Base-by-base conservation (phyloP, 164 flowering plant genomes). In the Nelumbo lutea region DNA sequence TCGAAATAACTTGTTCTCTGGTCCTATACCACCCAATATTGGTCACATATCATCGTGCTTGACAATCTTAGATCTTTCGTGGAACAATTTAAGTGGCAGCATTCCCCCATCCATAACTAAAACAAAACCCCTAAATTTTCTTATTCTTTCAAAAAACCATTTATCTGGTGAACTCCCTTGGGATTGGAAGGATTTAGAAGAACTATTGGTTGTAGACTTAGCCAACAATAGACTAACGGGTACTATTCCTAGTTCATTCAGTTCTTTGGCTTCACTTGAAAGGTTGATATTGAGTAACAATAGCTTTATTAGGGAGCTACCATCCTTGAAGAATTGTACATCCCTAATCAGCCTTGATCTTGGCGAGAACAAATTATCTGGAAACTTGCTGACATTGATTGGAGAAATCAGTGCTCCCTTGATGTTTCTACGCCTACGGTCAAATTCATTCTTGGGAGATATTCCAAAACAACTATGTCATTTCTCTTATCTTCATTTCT, bases 241-340 rank as follows among this genome's bases (percentile, higher is more conserved):
- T 2, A 13, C 9, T 0, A 68, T 79, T 9, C 82, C 78, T 9
- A 51, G n/a, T 4, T 76, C 78, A 1, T 1, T 79, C 15, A 76
- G 72, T 13, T 46, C 68, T 9, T 43, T 80, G 9, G 41, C 6
- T 8, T 2, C 15, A 1, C 70, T 72, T 15, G 13, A 10, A 38
- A 9, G 41, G 2, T 46, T 74, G 62, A 53, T 44, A 50, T 14
- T 74, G 62, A 46, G 46, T n/a, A 57, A 47, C 57, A 75, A 75
- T 45, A 39, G 13, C 42, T 42, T 75, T 11, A 53, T 63, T 6
- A 57, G 70, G 10, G 62, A 59, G 45, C 47, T 70, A 11, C 61
- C 40, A 10, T 38, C 57, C 6, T 13, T 58, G 44, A 6, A 46
- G 41, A 65, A 41, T n/a, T 71, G 69, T 38, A 46, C 13, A 3